Percentiles rank a stretch among this genome's conserved stretches.
These are phyloP conservation scores for Bathelium albidoporum DNA, from an alignment of 495 filamentous ascomycete species.

Conservation along the genomic window DNA sequence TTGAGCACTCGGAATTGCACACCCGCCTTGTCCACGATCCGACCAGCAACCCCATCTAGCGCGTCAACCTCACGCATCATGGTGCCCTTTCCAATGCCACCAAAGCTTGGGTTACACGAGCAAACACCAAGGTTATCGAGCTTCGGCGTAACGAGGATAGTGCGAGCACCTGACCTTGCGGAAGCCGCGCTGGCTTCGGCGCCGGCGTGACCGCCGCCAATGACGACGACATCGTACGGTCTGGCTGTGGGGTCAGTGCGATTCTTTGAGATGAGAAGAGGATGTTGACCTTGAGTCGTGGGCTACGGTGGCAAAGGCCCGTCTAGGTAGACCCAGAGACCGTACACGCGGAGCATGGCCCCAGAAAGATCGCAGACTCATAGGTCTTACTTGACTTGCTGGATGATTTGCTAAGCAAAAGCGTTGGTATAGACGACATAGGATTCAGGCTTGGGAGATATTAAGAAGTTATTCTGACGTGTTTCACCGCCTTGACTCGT, in stretches of 20 bases:
- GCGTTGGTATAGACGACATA: background rate
- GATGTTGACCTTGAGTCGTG: constrained; percentile 12
- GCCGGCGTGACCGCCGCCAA: constrained; percentile 93
- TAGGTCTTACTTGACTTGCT: too few relatives aligned
- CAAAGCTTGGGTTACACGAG: constrained; percentile 96
- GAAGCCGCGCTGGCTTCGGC: constrained; percentile 91
- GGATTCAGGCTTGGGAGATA: background rate
- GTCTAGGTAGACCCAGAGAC: constrained; percentile 17
- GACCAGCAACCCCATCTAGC: constrained; percentile 79
- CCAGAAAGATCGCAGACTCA: constrained; percentile 21
- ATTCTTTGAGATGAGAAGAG: background rate
- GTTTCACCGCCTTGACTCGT: background rate
- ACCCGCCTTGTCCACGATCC: constrained; percentile 88
- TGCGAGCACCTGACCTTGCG: constrained; percentile 79
- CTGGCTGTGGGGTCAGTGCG: constrained; percentile 31
- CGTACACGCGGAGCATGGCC: constrained; percentile 35
- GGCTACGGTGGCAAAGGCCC: constrained; percentile 29
- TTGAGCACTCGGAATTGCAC: constrained; percentile 87
- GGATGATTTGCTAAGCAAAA: too few relatives aligned
- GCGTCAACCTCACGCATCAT: constrained; percentile 95
- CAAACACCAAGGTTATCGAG: constrained; percentile 86
- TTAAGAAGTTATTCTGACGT: background rate
- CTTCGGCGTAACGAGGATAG: constrained; percentile 78
- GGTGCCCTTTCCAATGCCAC: constrained; percentile 96
- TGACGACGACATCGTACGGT: constrained; percentile 84